Evolutionary conservation across 73 alveolate genomes (phyloP).

Genomic region (Blepharisma japonicum): DNA sequence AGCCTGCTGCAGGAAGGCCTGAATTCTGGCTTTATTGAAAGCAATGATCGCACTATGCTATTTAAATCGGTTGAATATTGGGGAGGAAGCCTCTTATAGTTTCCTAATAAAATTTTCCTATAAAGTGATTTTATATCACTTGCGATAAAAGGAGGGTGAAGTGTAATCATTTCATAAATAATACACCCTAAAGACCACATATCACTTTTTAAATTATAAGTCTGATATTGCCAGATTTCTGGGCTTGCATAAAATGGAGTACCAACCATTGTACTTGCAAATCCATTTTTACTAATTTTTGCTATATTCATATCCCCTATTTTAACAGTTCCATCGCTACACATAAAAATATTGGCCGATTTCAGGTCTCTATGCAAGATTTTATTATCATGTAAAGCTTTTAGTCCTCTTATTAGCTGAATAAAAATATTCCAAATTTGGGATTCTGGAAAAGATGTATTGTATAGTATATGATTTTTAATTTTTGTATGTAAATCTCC

Average conservation of each 20-base stretch:
- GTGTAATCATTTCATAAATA: conserved; percentile 71
- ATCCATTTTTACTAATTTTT: conserved; percentile 59
- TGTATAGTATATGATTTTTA: conserved; percentile 53
- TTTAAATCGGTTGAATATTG: too few species aligned
- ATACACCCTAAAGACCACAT: conserved; percentile 33
- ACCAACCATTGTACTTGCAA: conserved; percentile 38
- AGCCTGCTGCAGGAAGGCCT: too few species aligned
- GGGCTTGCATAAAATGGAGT: conserved; percentile 51
- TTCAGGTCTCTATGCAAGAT: conserved; percentile 80
- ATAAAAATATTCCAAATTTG: conserved; percentile 76
- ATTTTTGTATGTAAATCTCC: conserved; percentile 80
- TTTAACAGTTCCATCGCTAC: conserved; percentile 69
- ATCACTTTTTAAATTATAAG: conserved; percentile 29
- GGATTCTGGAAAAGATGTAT: conserved; percentile 56
- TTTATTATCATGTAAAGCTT: conserved; percentile 74
- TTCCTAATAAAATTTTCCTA: too few species aligned
- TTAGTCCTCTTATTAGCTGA: conserved; percentile 68
- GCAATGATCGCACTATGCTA: too few species aligned
- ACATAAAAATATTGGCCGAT: conserved; percentile 75
- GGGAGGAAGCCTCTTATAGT: too few species aligned
- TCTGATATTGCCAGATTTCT: conserved; percentile 33
- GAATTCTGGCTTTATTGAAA: too few species aligned
- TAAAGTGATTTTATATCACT: neutral
- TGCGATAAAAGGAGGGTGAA: conserved; percentile 63
- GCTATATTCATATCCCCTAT: conserved; percentile 78